Evolutionary conservation across 2,329 filamentous ascomycete genomes (phyloP), one percentile per base, ranked within the genome.

Genomic region (Xylaria sp.): DNA sequence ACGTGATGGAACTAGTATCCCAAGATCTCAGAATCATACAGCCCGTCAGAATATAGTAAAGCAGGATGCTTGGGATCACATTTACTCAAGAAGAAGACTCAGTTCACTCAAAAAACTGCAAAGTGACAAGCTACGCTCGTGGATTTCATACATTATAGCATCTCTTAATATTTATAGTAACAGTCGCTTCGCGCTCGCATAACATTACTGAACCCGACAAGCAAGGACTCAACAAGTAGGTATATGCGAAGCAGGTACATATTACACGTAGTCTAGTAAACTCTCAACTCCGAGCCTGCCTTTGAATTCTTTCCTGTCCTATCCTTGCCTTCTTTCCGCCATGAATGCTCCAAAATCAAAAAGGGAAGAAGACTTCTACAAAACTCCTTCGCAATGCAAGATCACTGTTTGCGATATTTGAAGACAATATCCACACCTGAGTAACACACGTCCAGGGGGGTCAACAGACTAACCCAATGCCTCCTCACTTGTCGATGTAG

Each of bases 401-500:
- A 44, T 37, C 43, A 46, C 43, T 25, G n/a, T 10, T 31, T 23
- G 15, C 4, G n/a, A n/a, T n/a, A n/a, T n/a, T n/a, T n/a, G 27
- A 41, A 21, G n/a, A 19, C 8, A 53, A 13, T 40, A 41, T 53
- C n/a, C 37, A 17, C n/a, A 31, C n/a, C 17, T 9, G 33, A 25
- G 15, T 23, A 38, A 5, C 15, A n/a, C n/a, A n/a, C n/a, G n/a
- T 40, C 38, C n/a, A 19, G 9, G 17, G 10, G 21, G n/a, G 23
- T 35, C 27, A 35, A 31, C 21, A 17, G 6, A 19, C 25, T 15
- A 3, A 9, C 5, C 46, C 29, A 3, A n/a, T 27, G 4, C 5
- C 10, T 25, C 2, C 47, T 65, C 65, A 71, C 62, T 72, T 72
- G 48, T 76, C 78, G 67, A 97, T 81, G 77, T 93, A 97, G 65